Conservation (phyloP, 2,329 filamentous ascomycete genomes). For the Mycosphaerella arachidis region DNA sequence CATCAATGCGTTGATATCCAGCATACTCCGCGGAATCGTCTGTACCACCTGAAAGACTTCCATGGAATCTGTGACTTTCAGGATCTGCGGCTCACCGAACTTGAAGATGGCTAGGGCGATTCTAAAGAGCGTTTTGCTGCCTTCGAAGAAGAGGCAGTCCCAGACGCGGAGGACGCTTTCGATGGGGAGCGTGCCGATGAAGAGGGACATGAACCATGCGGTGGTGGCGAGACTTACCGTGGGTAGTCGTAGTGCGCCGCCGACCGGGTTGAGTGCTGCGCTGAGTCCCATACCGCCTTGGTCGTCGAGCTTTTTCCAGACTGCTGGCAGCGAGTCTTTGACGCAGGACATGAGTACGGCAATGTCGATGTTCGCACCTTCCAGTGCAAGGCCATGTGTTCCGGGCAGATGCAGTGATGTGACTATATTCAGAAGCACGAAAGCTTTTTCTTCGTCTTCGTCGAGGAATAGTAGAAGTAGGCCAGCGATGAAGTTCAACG, state of each 20-base stretch:
- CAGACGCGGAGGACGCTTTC: constrained; percentile 89
- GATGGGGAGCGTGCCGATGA: constrained; percentile 86
- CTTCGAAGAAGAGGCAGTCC: constrained; percentile 95
- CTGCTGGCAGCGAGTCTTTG: constrained; percentile 71
- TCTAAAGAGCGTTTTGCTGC: constrained; percentile 87
- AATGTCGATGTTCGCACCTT: constrained; percentile 89
- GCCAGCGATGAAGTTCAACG: constrained; percentile 89
- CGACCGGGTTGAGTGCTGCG: constrained; percentile 40
- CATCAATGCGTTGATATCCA: constrained; percentile 78
- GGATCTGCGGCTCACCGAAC: constrained; percentile 74
- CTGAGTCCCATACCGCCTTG: constrained; percentile 49
- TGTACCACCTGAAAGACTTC: constrained; percentile 96
- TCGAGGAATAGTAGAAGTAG: constrained; percentile 80
- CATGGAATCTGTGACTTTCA: constrained; percentile 76
- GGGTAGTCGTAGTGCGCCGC: constrained; percentile 57
- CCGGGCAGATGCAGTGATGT: constrained; percentile 83
- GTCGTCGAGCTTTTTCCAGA: constrained; percentile 87
- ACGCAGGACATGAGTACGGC: constrained; percentile 87
- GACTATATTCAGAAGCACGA: constrained; percentile 90
- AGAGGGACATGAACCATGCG: constrained; percentile 97
- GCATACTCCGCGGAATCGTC: constrained; percentile 70
- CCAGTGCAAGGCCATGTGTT: constrained; percentile 84
- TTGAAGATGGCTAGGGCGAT: constrained; percentile 91
- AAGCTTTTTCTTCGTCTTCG: constrained; percentile 80
- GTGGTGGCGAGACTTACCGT: constrained; percentile 91